Evolutionary conservation across 805 yeast species (phyloP).

Genomic region (Ogataea pilisensis): DNA sequence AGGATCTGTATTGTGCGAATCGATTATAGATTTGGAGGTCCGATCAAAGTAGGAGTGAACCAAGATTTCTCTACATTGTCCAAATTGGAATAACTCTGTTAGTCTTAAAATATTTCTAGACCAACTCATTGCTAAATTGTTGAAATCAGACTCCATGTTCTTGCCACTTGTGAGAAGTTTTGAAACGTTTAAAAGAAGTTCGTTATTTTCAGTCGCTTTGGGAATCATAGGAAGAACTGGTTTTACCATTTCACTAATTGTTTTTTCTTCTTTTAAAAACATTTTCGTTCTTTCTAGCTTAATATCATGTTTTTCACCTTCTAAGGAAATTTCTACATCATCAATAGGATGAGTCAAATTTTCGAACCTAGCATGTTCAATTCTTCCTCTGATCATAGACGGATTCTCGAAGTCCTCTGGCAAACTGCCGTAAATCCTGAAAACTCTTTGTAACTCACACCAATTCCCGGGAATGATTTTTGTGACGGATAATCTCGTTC

Average conservation of each 20-base stretch:
- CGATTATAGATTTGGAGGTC: constrained; percentile 10
- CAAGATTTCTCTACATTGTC: constrained; percentile 59
- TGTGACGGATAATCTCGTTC: constrained; percentile 52
- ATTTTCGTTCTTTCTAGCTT: constrained; percentile 6
- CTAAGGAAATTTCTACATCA: constrained; percentile 7
- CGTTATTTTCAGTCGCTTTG: neutral
- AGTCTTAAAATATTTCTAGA: constrained; percentile 40
- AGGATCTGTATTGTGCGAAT: constrained; percentile 3
- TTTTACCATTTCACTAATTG: no score
- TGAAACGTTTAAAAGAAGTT: neutral
- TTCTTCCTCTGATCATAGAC: constrained; percentile 44
- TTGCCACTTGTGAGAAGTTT: neutral
- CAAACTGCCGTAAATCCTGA: constrained; percentile 42
- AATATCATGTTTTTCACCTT: constrained; percentile 2
- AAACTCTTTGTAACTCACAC: constrained; percentile 64
- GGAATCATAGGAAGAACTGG: neutral
- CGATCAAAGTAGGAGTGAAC: constrained; percentile 49
- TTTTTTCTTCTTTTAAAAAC: no score
- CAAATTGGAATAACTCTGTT: constrained; percentile 37
- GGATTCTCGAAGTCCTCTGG: constrained; percentile 26
- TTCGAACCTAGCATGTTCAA: constrained; percentile 47
- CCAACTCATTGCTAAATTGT: constrained; percentile 34
- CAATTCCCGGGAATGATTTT: constrained; percentile 53
- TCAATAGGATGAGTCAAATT: constrained; percentile 37
- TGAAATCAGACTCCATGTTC: constrained; percentile 18